Base-by-base conservation (phyloP, 2,329 filamentous ascomycete genomes). In the Fonsecaea pedrosoi region DNA sequence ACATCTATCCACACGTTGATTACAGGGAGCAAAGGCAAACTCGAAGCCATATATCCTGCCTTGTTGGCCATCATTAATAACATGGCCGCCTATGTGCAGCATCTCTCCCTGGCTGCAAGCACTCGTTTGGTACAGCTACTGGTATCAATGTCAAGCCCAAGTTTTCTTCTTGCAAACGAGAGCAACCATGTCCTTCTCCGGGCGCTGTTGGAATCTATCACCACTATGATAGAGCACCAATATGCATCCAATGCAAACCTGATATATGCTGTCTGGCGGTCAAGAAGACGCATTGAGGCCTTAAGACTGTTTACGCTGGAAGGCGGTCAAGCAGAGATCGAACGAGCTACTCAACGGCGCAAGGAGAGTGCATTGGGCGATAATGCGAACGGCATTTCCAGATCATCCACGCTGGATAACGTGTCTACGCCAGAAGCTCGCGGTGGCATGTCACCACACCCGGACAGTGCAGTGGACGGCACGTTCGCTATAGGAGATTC, bases 1-100 rank as follows among this genome's bases (percentile, higher is more conserved):
- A 94, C 94, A 88, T 96, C 94, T 6, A 94, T 98, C 68, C 96
- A 97, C 76, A 92, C 86, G 35, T 86, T 99, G 69, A 96, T 98
- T 74, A 95, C 93, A 0, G 90, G 89, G 4, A 96, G 93, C 75
- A 94, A 97, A 80, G 92, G 93, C 60, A 94, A 91, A 71, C 85
- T 98, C 7, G 91, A 94, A 54, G 92, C 93, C 12, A 91, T 98
- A 37, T 98, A 98, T 75, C 94, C 94, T 15, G 93, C 95, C 0
- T 83, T 99, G 3, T 81, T 99, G 54, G 93, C 94, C 0, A 92
- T 98, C 54, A 90, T 99, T 74, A 95, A 95, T 78, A 99, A 99
- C 74, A 89, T 97, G 69, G 89, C 94, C 10, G 90, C 95, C 15
- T 92, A 96, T 75, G 82, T 95, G 4, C 88, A 95, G 74, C 87